Base-by-base conservation (phyloP, 1,139 yeast genomes). In the Torulaspora pretoriensis region DNA sequence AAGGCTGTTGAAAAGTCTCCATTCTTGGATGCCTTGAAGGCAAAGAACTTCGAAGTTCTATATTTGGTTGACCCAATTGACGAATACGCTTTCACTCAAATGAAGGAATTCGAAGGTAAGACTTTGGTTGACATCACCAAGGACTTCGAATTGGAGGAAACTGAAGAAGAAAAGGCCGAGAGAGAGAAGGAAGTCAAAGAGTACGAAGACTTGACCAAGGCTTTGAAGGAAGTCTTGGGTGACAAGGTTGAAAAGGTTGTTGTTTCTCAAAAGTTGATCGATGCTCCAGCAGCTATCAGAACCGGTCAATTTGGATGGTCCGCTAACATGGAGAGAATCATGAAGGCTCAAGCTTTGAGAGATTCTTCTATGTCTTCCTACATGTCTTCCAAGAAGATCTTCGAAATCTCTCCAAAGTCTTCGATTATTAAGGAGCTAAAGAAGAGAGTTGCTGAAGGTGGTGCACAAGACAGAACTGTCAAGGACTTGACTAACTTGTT, bases 231-330 rank as follows among this genome's bases (percentile, higher is more conserved):
- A 68, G 78, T 94, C 68, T 82, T 92, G 65, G 98, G 98, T 69
- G 98, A 92, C 65, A 90, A 88, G 76, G 98, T 92, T 65, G 99
- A 94, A 80, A 94, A 94, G 80, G 98, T 94, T 74, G 90, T 90
- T 68, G 96, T 94, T 59, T 90, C 98, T 57, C 94, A 90, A 78
- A 89, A 88, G 77, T 83, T 94, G 68, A 89, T 89, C 63, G 97
- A 90, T 67, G 94, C 98, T 48, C 99, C 99, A 72, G 98, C 98
- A 71, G 98, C 98, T 63, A 90, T 92, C 70, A 89, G 97, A 81
- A 92, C 98, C 61, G 97, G 97, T 64, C 98, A 92, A 78, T 92
- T 92, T 72, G 98, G 99, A 71, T 92, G 99, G 99, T 92, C 98
- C 61, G 99, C 99, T 65, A 92, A 92, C 80, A 94, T 94, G 98